Percentiles rank a stretch among this genome's conserved stretches.
Evolutionary conservation across 176 grass and related monocot species (phyloP).

Genomic region (Oryza rufipogon): DNA sequence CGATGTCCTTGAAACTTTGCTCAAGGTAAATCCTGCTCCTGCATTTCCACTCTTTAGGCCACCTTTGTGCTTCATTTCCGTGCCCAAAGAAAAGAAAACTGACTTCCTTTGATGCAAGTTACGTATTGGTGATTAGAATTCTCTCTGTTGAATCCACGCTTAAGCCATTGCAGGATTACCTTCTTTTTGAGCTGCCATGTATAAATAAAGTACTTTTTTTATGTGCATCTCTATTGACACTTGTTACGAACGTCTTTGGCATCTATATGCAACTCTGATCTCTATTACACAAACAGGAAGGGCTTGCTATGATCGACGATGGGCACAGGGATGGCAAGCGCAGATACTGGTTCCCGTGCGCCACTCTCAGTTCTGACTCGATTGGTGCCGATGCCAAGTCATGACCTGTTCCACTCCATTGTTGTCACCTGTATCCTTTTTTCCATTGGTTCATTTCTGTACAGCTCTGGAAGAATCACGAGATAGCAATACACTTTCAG

Average conservation of each 20-base stretch:
- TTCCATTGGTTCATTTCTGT: neutral
- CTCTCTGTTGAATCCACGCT: neutral
- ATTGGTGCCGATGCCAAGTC: constrained; percentile 38
- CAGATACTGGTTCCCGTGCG: constrained; percentile 94
- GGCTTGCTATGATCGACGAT: constrained; percentile 96
- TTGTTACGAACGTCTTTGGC: neutral
- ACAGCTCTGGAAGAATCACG: neutral
- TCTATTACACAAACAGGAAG: constrained; percentile 59
- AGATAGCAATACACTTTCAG: neutral
- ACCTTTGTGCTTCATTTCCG: neutral
- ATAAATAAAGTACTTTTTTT: neutral
- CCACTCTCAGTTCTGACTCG: constrained; percentile 63
- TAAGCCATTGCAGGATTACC: neutral
- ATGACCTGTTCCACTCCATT: neutral
- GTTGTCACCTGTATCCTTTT: constrained; percentile 4
- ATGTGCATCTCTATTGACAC: neutral
- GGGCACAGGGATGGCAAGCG: constrained; percentile 82
- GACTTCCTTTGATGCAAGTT: neutral
- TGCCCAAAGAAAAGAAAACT: constrained; percentile 4
- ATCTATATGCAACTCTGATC: neutral
- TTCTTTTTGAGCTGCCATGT: constrained; percentile 10
- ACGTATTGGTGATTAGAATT: neutral
- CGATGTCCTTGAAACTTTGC: constrained; percentile 83
- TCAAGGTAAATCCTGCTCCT: constrained; percentile 65
- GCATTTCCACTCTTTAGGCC: no score